Evolutionary conservation across 139 green algal genomes (phyloP).

Genomic region (Nannochloris sp.): DNA sequence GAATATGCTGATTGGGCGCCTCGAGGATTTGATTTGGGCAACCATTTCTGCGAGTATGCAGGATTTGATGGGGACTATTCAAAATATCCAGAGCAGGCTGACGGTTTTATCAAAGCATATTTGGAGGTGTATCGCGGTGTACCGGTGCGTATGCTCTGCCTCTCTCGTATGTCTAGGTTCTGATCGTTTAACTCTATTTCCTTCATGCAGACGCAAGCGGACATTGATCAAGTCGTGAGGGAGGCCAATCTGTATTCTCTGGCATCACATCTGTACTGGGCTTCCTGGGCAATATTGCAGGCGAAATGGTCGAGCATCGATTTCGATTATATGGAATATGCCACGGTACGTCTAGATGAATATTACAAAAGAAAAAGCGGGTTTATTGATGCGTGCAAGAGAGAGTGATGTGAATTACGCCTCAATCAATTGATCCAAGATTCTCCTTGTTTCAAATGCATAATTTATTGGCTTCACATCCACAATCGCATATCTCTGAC

Average conservation of each 20-base stretch:
- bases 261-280: constrained; percentile 87
- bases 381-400: constrained; percentile 31
- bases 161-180: no score
- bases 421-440: constrained; percentile 22
- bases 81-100: constrained; percentile 23
- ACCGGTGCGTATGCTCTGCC: background rate
- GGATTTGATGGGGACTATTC: constrained; percentile 90
- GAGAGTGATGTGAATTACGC: background rate
- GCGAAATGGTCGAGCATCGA: constrained; percentile 67
- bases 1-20: constrained; percentile 78
- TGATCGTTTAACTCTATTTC: no score
- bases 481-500: constrained; percentile 43
- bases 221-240: constrained; percentile 19
- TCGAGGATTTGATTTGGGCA: constrained; percentile 78
- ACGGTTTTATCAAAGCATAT: constrained; percentile 20
- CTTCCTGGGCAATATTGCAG: constrained; percentile 80
- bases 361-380: constrained; percentile 52
- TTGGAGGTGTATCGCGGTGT: background rate
- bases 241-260: constrained; percentile 77
- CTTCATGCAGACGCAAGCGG: background rate
- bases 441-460: constrained; percentile 28
- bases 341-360: constrained; percentile 47
- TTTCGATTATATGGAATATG: constrained; percentile 84
- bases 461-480: constrained; percentile 41
- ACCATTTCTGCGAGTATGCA: constrained; percentile 97